Evolutionary conservation across 1,139 yeast genomes (phyloP), one percentile per base, ranked within the genome.

Genomic region (Meyerozyma guilliermondii): DNA sequence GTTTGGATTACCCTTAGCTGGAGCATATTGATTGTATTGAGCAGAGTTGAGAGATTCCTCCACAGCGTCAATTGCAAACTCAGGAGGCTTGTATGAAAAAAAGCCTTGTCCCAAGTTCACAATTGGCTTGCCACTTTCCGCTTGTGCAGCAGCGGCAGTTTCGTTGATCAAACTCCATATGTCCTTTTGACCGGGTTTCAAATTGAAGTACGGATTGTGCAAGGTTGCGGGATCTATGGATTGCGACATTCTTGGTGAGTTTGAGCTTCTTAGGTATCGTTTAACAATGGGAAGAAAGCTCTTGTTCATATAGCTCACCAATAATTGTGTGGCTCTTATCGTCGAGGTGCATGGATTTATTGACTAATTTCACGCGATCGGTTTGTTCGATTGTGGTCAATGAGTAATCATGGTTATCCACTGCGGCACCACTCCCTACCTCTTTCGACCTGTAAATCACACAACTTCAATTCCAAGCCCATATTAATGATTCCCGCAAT

Each of bases 61-160:
- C n/a, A 92, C 95, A 2, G 96, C 95, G 13, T 79, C 73, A 47
- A 86, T 71, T 11, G 95, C 96, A 65, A 92, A 92, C 17, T 79
- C 78, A 0, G 98, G 98, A 2, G 98, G 97, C 34, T 89, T 78
- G 61, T 91, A 92, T 2, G 96, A 87, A 71, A 92, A 92, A 65
- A 92, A 92, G 1, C 98, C 98, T 63, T 92, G 98, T 31, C 98
- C 98, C 47, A 92, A 75, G 55, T 92, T 92, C 50, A 83, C 83
- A 43, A 91, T 80, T 39, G 87, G 84, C 50, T 83, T 73, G 14
- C 88, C 88, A 26, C 80, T 66, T 43, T 77, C 79, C 37, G 64
- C 65, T 42, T 78, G 80, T 11, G 95, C 87, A 5, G 78, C 77
- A 3, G 96, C 96, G 0, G 98, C 98, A 1, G 97, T 84, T 57